A percentile compares a stretch with the other conserved stretches of the same genome.
phyloP scores from a whole-genome alignment of 768 basidiomycete species.

The Tricholoma bakamatsutake region DNA sequence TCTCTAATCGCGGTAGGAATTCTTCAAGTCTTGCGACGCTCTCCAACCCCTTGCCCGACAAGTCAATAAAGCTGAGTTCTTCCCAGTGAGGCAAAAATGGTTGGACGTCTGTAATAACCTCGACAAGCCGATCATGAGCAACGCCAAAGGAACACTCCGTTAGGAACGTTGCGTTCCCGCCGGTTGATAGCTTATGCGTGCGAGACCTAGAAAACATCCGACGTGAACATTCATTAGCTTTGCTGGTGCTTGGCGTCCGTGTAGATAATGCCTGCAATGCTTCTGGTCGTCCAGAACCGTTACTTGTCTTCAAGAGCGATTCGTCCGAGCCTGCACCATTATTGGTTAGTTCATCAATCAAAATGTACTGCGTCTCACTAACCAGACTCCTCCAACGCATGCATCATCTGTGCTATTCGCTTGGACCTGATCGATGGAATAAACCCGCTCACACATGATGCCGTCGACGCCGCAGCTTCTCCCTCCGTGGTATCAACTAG shows the following conservation, averaged over 20 bases:
- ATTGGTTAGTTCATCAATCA: neutral
- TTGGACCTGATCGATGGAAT: slow-evolving; percentile 67
- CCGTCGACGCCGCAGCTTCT: slow-evolving; percentile 20
- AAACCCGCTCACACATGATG: slow-evolving; percentile 21
- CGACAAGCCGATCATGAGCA: slow-evolving; percentile 85
- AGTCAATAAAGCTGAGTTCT: slow-evolving; percentile 62
- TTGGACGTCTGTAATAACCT: slow-evolving; percentile 90
- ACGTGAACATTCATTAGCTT: slow-evolving; percentile 27
- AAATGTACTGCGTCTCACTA: slow-evolving; percentile 16
- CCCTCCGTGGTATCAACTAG: slow-evolving; percentile 31
- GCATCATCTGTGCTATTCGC: slow-evolving; percentile 77
- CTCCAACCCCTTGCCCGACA: slow-evolving; percentile 67
- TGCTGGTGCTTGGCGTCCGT: slow-evolving; percentile 30
- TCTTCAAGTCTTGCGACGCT: slow-evolving; percentile 83
- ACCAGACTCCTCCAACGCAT: slow-evolving; percentile 68
- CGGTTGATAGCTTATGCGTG: slow-evolving; percentile 29
- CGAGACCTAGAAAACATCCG: slow-evolving; percentile 42
- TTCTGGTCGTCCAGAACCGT: slow-evolving; percentile 39
- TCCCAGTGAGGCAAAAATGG: slow-evolving; percentile 97
- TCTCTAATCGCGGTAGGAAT: slow-evolving; percentile 78
- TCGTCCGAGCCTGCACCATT: slow-evolving; percentile 32
- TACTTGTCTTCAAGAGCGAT: slow-evolving; percentile 49
- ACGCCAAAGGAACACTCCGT: slow-evolving; percentile 97
- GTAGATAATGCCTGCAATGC: slow-evolving; percentile 41
- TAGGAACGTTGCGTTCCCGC: slow-evolving; percentile 53